Percentiles rank a stretch among this genome's conserved stretches.
phyloP scores from a whole-genome alignment of 1,139 yeast species.

The Hansenula anomala region DNA sequence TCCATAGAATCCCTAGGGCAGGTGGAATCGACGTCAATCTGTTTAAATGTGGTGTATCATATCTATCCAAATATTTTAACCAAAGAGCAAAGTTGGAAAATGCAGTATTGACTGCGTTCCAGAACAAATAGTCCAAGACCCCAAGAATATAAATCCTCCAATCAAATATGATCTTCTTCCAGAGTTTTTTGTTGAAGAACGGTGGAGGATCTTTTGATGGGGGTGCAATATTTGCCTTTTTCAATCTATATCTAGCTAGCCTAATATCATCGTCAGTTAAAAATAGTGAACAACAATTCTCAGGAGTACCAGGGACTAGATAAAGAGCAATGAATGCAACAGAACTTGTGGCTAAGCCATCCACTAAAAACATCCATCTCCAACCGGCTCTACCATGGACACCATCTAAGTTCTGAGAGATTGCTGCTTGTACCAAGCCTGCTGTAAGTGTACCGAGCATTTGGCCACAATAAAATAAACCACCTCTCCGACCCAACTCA shows the following conservation, averaged over 20 bases:
- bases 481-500: too few relatives aligned
- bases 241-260: constrained; percentile 26
- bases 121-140: constrained; percentile 46
- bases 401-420: constrained; percentile 42
- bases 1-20: constrained; percentile 29
- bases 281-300: constrained; percentile 18
- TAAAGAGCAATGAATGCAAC: constrained; percentile 40
- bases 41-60: constrained; percentile 28
- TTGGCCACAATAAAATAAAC: constrained; percentile 57
- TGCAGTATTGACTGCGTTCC: constrained; percentile 46
- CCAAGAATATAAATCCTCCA: constrained; percentile 47
- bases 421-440: constrained; percentile 61
- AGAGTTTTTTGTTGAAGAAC: constrained; percentile 29
- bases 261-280: constrained; percentile 32
- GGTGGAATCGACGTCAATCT: constrained; percentile 30
- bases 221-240: constrained; percentile 9
- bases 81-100: constrained; percentile 28
- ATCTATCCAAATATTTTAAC: constrained; percentile 28
- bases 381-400: constrained; percentile 46
- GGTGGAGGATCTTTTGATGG: constrained; percentile 8
- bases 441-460: constrained; percentile 58
- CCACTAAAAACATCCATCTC: constrained; percentile 64
- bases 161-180: constrained; percentile 39
- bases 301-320: constrained; percentile 54
- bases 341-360: constrained; percentile 43